phyloP scores from a whole-genome alignment of 2,329 filamentous ascomycete species.

The Coniochaeta pulveracea region DNA sequence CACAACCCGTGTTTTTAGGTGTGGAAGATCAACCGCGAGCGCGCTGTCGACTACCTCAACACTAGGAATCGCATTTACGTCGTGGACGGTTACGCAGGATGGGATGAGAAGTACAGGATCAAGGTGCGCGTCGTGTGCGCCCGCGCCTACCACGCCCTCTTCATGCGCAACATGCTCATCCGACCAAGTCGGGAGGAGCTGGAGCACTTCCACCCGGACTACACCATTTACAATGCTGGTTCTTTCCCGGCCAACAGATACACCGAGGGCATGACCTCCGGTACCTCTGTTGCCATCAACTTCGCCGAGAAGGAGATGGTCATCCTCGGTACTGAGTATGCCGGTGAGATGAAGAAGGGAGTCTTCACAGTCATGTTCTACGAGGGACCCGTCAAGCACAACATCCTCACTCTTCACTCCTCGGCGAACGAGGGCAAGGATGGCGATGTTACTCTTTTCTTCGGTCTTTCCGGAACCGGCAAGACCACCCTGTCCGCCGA shows the following conservation, averaged over 20 bases:
- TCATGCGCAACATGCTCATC: constrained; percentile 99
- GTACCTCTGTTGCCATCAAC: constrained; percentile 96
- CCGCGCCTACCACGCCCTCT: constrained; percentile 96
- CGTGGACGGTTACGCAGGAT: constrained; percentile 91
- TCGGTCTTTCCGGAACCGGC: constrained; percentile 23
- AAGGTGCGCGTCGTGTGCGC: constrained; percentile 96
- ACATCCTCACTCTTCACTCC: constrained; percentile 95
- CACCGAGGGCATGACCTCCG: constrained; percentile 97
- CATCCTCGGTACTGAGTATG: constrained; percentile 97
- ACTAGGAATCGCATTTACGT: constrained; percentile 98
- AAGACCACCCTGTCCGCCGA: constrained; percentile 4
- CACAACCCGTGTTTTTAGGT: constrained; percentile 55
- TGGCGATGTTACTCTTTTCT: constrained; percentile 97
- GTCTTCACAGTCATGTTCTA: constrained; percentile 99
- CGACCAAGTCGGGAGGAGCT: constrained; percentile 84
- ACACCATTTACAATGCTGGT: constrained; percentile 99
- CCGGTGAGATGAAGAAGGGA: constrained; percentile 96
- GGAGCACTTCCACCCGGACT: constrained; percentile 96
- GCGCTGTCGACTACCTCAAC: constrained; percentile 98
- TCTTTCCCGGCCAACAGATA: constrained; percentile 97
- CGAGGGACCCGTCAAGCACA: constrained; percentile 99
- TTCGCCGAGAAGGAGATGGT: constrained; percentile 99
- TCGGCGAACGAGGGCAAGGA: constrained; percentile 94
- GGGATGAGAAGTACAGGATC: constrained; percentile 98
- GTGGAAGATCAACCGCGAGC: constrained; percentile 99